phyloP scores from a whole-genome alignment of 176 grass and related monocot genomes.

The Carex parvula region DNA sequence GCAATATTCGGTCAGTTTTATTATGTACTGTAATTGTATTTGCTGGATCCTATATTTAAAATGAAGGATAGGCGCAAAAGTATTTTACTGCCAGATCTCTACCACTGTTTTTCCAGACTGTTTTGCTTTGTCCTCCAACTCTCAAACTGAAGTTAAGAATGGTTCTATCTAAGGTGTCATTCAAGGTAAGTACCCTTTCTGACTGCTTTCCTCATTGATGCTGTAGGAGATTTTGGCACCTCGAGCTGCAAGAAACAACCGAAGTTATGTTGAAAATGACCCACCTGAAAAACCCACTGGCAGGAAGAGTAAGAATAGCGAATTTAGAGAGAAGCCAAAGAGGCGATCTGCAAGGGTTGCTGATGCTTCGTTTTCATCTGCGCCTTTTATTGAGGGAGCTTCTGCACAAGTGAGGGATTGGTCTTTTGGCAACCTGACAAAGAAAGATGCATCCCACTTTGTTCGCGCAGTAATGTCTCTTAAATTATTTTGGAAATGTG shows the following conservation, averaged over 20 bases:
- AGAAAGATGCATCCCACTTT: conserved; percentile 95
- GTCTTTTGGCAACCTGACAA: conserved; percentile 75
- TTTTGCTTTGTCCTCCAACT: background rate
- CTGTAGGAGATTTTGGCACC: conserved; percentile 86
- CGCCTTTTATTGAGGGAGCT: conserved; percentile 75
- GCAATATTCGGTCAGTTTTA: background rate
- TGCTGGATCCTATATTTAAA: background rate
- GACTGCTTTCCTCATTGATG: background rate
- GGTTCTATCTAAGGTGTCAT: background rate
- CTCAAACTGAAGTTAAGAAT: background rate
- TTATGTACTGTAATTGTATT: background rate
- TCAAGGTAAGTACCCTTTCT: background rate
- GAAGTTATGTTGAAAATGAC: conserved; percentile 86
- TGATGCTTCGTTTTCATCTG: conserved; percentile 43
- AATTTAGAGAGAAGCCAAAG: conserved; percentile 66
- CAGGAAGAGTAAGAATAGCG: conserved; percentile 58
- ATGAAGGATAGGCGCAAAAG: background rate
- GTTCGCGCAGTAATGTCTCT: conserved; percentile 70
- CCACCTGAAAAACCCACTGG: conserved; percentile 50
- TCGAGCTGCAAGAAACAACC: conserved; percentile 87
- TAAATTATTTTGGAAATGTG: background rate
- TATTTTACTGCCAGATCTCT: background rate
- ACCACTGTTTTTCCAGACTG: too few relatives aligned
- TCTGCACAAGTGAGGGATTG: conserved; percentile 87
- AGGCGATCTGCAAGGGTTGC: conserved; percentile 72